These are phyloP conservation scores for Galerina sulciceps DNA, from an alignment of 768 basidiomycete genomes.

Conservation along the genomic window DNA sequence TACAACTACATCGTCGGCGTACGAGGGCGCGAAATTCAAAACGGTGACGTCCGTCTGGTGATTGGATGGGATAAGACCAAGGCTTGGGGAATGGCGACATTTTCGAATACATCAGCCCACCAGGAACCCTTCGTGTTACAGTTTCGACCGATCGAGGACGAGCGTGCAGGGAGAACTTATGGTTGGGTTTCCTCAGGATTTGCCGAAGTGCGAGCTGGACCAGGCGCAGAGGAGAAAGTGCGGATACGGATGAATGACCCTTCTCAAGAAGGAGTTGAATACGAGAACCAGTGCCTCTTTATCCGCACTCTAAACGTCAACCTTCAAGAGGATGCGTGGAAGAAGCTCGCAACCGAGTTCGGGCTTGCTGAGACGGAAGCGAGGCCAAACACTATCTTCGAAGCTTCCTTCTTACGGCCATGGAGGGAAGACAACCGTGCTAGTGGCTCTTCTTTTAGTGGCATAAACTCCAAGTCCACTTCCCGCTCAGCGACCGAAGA, in stretches of 20 bases:
- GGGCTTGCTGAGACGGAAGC: neutral
- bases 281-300: conserved; percentile 14
- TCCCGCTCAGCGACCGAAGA: no score
- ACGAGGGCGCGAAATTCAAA: conserved; percentile 15
- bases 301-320: conserved; percentile 10
- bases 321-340: conserved; percentile 4
- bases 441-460: neutral
- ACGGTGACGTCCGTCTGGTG: conserved; percentile 24
- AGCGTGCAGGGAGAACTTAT: neutral
- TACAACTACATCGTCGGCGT: conserved; percentile 18
- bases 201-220: conserved; percentile 4
- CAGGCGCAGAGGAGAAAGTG: neutral
- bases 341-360: neutral
- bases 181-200: conserved; percentile 8
- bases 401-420: no score
- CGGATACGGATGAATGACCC: neutral
- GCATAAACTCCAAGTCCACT: no score
- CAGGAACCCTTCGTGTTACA: neutral
- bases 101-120: neutral
- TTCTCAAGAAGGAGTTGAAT: neutral
- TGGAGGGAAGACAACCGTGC: no score
- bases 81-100: conserved; percentile 22
- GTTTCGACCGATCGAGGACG: conserved; percentile 3
- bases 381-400: no score
- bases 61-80: conserved; percentile 17